A percentile compares a stretch with the other conserved stretches of the same genome.
These are phyloP conservation scores for Pseudogymnoascus verrucosus DNA, from an alignment of 2,329 filamentous ascomycete species.

Conservation along the genomic window DNA sequence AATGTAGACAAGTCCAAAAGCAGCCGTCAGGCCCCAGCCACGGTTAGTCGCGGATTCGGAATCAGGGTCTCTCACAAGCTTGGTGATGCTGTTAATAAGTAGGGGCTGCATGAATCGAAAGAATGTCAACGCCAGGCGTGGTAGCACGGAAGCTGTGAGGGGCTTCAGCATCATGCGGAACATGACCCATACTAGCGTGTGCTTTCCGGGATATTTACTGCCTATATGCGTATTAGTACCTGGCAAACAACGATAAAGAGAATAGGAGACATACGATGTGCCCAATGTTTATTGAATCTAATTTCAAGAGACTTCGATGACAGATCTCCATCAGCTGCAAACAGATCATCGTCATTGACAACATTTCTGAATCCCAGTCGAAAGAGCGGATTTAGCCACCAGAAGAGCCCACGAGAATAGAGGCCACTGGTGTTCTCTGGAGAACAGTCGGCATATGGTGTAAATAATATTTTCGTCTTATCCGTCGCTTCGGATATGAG, in stretches of 20 bases:
- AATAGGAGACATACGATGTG: constrained; percentile 11
- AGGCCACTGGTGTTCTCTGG: constrained; percentile 29
- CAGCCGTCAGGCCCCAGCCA: constrained; percentile 19
- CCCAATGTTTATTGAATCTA: constrained; percentile 15
- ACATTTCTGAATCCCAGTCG: constrained; percentile 23
- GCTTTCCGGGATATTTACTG: constrained; percentile 13
- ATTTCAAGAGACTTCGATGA: constrained; percentile 12
- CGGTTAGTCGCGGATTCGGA: constrained; percentile 12
- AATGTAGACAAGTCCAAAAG: constrained; percentile 17
- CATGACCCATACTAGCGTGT: constrained; percentile 15
- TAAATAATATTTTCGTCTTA: constrained; percentile 16
- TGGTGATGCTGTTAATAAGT: constrained; percentile 15
- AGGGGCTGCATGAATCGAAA: constrained; percentile 20
- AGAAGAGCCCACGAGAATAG: constrained; percentile 28
- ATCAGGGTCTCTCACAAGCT: constrained; percentile 13
- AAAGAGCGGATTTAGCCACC: constrained; percentile 31
- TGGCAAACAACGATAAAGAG: neutral
- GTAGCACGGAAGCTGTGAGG: constrained; percentile 15
- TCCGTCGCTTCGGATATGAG: constrained; percentile 17
- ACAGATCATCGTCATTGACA: constrained; percentile 25
- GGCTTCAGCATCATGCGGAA: constrained; percentile 14
- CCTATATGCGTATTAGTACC: constrained; percentile 11
- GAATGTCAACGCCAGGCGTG: constrained; percentile 16
- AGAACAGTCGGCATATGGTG: constrained; percentile 11
- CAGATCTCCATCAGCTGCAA: constrained; percentile 14